Evolutionary conservation across 2,329 filamentous ascomycete genomes (phyloP).

Genomic region (Diplodia seriata): DNA sequence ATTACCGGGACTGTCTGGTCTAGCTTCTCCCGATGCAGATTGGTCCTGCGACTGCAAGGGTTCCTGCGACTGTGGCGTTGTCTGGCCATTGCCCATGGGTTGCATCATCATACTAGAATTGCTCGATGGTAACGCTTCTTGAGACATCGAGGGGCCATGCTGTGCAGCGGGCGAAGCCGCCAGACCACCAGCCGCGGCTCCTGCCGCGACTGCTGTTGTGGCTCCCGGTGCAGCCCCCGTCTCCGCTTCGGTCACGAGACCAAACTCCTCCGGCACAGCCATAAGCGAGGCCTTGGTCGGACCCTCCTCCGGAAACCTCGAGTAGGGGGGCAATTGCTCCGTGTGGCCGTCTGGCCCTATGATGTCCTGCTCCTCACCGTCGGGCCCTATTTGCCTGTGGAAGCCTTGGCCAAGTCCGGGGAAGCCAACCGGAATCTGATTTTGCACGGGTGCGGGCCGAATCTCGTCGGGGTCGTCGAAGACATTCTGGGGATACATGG

Average conservation of each 20-base stretch:
- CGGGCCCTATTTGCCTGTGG: conserved; percentile 74
- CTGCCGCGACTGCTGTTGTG: not conserved
- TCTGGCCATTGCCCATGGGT: conserved; percentile 12
- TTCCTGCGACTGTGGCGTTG: conserved; percentile 22
- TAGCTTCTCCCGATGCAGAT: not conserved
- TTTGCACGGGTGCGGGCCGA: conserved; percentile 39
- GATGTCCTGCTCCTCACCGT: conserved; percentile 87
- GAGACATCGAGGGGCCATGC: conserved; percentile 5
- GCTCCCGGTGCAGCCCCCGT: not conserved
- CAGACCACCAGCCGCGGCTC: conserved; percentile 1
- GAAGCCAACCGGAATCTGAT: conserved; percentile 73
- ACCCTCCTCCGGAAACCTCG: conserved; percentile 82
- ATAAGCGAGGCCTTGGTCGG: conserved; percentile 60
- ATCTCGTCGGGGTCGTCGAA: conserved; percentile 58
- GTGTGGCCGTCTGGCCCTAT: conserved; percentile 87
- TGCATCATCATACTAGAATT: conserved; percentile 28
- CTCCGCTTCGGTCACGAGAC: conserved; percentile 2
- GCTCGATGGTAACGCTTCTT: conserved; percentile 15
- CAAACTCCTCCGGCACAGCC: conserved; percentile 31
- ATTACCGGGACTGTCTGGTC: not conserved
- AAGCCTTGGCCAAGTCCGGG: conserved; percentile 71
- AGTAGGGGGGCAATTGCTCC: conserved; percentile 91
- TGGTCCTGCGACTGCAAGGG: conserved; percentile 8
- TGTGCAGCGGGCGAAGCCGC: not conserved
- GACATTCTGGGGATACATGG: conserved; percentile 83